Base-by-base conservation (phyloP, 2,329 filamentous ascomycete genomes). In the Sphaerulina populicola region DNA sequence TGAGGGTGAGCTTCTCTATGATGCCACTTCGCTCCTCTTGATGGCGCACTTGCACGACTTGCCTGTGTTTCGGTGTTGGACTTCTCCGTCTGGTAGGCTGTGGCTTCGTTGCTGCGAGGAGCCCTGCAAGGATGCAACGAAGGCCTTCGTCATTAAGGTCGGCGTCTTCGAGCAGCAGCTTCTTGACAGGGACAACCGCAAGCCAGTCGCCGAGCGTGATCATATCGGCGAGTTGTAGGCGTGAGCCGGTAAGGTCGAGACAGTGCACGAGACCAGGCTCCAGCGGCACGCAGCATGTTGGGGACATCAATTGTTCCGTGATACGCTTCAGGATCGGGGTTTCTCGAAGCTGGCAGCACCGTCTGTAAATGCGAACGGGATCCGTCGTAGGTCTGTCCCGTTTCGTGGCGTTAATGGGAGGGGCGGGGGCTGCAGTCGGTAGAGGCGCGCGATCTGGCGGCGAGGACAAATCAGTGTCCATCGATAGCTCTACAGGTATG, bases 331-430 rank as follows among this genome's bases (percentile, higher is more conserved):
- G 73, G 47, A 96, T 90, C 0, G 89, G 88, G 0, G 89, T 94
- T 70, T 97, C 93, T 52, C 93, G 81, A 29, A 98, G 73, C 65
- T 97, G 91, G 66, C 93, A 97, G 67, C 93, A 97, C 64, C 93
- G 79, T 58, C 91, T 80, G 68, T 98, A 98, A 62, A 98, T 94
- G 52, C 91, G 80, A 11, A 90, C 81, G 2, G 93, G 91, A 64
- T 96, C 93, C 1, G 86, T 94, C 0, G 91, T 96, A 0, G 91
- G 90, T 45, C 79, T 74, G 54, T 79, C 76, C 62, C 87, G 82
- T 12, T 77, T 73, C 55, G 72, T 78, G 0, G 77, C 70, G 1
- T 71, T 64, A 18, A 60, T 56, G 2, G 61, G 59, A 53, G 31
- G 23, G 11, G 60, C 55, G 6, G 66, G 55, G 49, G 57, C 63